Percentiles rank a stretch among this genome's conserved stretches.
These are phyloP conservation scores for Ampelocalamus luodianensis DNA, from an alignment of 176 grass and related monocot species.

Conservation along the genomic window DNA sequence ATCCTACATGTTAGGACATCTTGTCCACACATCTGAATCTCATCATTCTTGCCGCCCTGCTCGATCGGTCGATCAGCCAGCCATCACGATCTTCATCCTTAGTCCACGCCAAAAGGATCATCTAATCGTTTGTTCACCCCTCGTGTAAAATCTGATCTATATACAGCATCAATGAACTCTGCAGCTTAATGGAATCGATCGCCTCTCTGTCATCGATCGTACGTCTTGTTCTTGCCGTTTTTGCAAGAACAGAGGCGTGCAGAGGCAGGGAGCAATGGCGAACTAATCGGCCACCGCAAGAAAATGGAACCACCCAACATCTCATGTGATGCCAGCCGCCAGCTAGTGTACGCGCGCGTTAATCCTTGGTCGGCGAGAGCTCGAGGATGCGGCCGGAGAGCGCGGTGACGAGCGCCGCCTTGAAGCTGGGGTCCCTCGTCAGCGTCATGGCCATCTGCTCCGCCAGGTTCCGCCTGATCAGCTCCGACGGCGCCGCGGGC, in stretches of 20 bases:
- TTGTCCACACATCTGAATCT: neutral
- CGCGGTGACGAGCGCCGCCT: conserved; percentile 66
- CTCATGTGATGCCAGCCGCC: neutral
- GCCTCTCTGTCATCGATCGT: neutral
- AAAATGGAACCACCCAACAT: neutral
- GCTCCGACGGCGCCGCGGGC: conserved; percentile 41
- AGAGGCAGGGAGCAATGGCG: neutral
- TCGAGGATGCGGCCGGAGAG: conserved; percentile 74
- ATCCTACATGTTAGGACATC: neutral
- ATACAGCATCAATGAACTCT: neutral
- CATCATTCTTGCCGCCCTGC: neutral
- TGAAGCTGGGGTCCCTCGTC: conserved; percentile 78
- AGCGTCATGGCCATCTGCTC: conserved; percentile 89
- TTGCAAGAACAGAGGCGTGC: neutral
- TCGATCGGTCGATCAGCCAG: neutral
- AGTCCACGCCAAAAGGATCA: neutral
- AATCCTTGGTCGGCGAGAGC: conserved; percentile 58
- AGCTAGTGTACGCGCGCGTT: neutral
- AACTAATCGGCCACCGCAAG: neutral
- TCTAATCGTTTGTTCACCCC: neutral
- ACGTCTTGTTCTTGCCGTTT: neutral
- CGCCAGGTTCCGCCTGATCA: conserved; percentile 52
- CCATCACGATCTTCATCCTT: neutral
- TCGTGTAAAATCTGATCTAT: neutral
- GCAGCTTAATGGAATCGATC: neutral